Percentiles rank a stretch among this genome's conserved stretches.
phyloP scores from a whole-genome alignment of 768 basidiomycete species.

The Russula sp. region DNA sequence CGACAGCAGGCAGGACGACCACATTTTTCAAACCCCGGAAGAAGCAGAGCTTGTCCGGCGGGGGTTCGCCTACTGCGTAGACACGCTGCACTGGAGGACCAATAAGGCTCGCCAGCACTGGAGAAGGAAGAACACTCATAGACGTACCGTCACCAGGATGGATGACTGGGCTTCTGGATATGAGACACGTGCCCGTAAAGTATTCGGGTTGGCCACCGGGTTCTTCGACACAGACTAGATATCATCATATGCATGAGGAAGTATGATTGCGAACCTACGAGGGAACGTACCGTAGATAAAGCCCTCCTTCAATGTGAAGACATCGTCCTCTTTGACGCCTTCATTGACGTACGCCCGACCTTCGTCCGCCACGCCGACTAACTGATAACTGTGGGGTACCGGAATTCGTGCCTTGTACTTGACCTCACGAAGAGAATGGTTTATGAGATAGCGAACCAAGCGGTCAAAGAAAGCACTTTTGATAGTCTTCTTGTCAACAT shows the following conservation, averaged over 20 bases:
- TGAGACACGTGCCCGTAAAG: constrained; percentile 13
- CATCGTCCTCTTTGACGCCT: too few relatives aligned
- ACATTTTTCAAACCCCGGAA: constrained; percentile 2
- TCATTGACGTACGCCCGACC: too few relatives aligned
- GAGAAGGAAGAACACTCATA: neutral
- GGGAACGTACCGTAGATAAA: too few relatives aligned
- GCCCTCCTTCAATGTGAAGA: too few relatives aligned
- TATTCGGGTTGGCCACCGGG: neutral
- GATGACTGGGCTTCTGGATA: constrained; percentile 3
- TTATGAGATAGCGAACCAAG: constrained; percentile 53
- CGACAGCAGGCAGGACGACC: too few relatives aligned
- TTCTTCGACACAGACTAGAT: neutral
- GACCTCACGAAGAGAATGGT: constrained; percentile 30
- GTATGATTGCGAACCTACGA: too few relatives aligned
- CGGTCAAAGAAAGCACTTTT: constrained; percentile 53
- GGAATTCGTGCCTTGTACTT: too few relatives aligned
- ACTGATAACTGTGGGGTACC: too few relatives aligned
- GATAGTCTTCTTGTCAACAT: constrained; percentile 32
- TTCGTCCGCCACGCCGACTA: too few relatives aligned
- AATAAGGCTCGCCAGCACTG: neutral
- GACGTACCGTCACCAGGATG: constrained; percentile 10
- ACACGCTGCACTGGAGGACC: constrained; percentile 20
- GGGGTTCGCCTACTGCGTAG: constrained; percentile 17
- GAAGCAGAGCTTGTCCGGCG: constrained; percentile 21
- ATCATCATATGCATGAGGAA: too few relatives aligned